Base-by-base conservation (phyloP, 2,329 filamentous ascomycete genomes). In the Calonectria pseudoturangicola region DNA sequence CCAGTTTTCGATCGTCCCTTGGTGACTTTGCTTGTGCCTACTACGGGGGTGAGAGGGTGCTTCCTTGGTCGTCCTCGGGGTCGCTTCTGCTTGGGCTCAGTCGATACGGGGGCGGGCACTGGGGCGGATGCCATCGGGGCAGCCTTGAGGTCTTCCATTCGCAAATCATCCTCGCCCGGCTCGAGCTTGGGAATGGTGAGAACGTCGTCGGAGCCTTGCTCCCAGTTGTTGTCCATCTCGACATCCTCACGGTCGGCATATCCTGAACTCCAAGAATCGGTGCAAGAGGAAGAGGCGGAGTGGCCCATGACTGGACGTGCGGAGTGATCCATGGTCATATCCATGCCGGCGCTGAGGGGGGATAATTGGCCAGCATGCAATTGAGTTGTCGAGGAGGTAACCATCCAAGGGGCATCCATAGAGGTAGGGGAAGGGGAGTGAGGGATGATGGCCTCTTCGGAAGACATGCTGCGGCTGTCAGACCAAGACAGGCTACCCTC, bases 21-120 rank as follows among this genome's bases (percentile, higher is more conserved):
- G 71, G 94, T 92, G 65, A 94, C 85, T 81, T 97, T 97, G 79
- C 89, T 90, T 63, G 91, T 85, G 21, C 87, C 85, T 18, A 86
- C 80, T 43, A 89, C 88, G 1, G 91, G 89, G 9, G 88, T 89
- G 21, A 93, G 86, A 47, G 94, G 93, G 78, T 95, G 92, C 85
- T 98, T 98, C 83, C 95, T 90, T 64, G 95, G 95, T 68, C 95
- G 90, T 41, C 95, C 95, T 80, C 95, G 91, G 77, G 93, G 93
- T 79, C 93, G 88, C 84, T 93, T 93, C 45, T 83, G 81, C 76
- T 90, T 90, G 25, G 83, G 76, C 30, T 84, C 73, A 51, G 73
- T 75, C 33, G 72, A 74, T 15, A 77, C 73, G n/a, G 75, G 43
- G 15, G 79, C 78, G 21, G 75, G 71, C 36, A 74, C 70, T 18